Evolutionary conservation across 192 early-diverging fungal genomes (phyloP).

Genomic region (Coemansia sp.): DNA sequence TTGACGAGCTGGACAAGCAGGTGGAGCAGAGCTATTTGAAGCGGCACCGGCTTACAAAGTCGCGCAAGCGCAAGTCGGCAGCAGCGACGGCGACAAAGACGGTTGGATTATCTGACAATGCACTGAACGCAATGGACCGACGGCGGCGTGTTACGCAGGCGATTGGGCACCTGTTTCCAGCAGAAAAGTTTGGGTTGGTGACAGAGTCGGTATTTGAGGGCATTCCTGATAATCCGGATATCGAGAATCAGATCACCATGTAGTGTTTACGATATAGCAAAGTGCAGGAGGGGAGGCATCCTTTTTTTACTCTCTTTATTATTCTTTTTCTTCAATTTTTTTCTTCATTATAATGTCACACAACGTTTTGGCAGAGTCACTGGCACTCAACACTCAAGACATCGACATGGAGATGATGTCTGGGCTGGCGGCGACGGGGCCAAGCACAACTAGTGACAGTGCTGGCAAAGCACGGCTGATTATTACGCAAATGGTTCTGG

Average conservation of each 20-base stretch:
- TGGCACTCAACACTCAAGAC: conserved; percentile 14
- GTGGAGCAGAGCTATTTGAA: conserved; percentile 85
- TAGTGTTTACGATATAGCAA: not conserved
- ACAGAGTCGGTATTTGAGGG: conserved; percentile 31
- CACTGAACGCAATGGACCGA: conserved; percentile 62
- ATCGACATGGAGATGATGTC: not conserved
- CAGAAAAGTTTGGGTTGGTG: conserved; percentile 49
- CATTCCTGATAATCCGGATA: conserved; percentile 32
- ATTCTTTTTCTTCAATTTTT: conserved; percentile 2
- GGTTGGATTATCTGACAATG: conserved; percentile 66
- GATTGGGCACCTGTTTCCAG: conserved; percentile 57
- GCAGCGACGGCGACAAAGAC: conserved; percentile 48
- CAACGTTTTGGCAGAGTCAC: not conserved
- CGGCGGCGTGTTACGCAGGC: conserved; percentile 65
- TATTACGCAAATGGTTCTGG: conserved; percentile 80
- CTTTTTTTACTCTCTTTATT: not conserved
- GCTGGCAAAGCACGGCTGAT: conserved; percentile 54
- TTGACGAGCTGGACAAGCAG: conserved; percentile 86
- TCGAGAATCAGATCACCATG: conserved; percentile 6
- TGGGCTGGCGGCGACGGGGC: not conserved
- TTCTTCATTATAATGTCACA: conserved; percentile 4
- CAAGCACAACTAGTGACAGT: not conserved
- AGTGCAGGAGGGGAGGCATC: too few species aligned
- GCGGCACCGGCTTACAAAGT: conserved; percentile 71
- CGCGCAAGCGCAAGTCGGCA: conserved; percentile 66